Percentiles rank a stretch among this genome's conserved stretches.
phyloP scores from a whole-genome alignment of 1,284 basidiomycete genomes.

The Fistulinella staudtii region DNA sequence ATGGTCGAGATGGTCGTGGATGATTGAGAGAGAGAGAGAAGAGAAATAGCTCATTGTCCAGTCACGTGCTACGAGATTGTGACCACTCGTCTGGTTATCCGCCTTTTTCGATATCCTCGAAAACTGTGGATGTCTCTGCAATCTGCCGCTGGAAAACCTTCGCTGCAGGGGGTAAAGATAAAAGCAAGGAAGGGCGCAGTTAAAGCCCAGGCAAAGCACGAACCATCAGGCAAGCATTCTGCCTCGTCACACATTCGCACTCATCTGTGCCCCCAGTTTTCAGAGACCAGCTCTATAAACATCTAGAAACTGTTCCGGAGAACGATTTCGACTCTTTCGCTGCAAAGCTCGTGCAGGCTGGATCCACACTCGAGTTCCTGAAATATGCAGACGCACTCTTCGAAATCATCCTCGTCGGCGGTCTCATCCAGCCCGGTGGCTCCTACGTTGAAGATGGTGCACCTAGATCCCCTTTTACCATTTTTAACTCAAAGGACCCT shows the following conservation, averaged over 20 bases:
- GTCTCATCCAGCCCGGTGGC: slow-evolving; percentile 93
- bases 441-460: slow-evolving; percentile 86
- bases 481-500: slow-evolving; percentile 78
- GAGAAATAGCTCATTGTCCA: slow-evolving; percentile 6
- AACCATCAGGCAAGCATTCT: slow-evolving; percentile 57
- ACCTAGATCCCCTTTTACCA: slow-evolving; percentile 76
- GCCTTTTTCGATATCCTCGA: slow-evolving; percentile 34
- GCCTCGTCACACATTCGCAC: slow-evolving; percentile 6
- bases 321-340: slow-evolving; percentile 82
- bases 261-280: slow-evolving; percentile 59
- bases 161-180: slow-evolving; percentile 83
- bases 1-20: slow-evolving; percentile 19
- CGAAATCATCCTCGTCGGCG: slow-evolving; percentile 91
- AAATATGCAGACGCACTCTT: slow-evolving; percentile 97
- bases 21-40: neutral
- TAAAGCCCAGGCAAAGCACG: slow-evolving; percentile 86
- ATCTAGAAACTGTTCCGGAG: slow-evolving; percentile 81
- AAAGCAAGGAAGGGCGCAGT: slow-evolving; percentile 85
- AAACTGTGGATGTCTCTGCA: slow-evolving; percentile 83
- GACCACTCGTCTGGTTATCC: slow-evolving; percentile 23
- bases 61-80: slow-evolving; percentile 23
- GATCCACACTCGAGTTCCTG: slow-evolving; percentile 86
- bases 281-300: slow-evolving; percentile 92
- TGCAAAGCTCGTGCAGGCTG: slow-evolving; percentile 87
- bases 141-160: slow-evolving; percentile 75